Evolutionary conservation across 495 filamentous ascomycete species (phyloP), one percentile per base, ranked within the genome.

Genomic region (Penicillium coprophilum): DNA sequence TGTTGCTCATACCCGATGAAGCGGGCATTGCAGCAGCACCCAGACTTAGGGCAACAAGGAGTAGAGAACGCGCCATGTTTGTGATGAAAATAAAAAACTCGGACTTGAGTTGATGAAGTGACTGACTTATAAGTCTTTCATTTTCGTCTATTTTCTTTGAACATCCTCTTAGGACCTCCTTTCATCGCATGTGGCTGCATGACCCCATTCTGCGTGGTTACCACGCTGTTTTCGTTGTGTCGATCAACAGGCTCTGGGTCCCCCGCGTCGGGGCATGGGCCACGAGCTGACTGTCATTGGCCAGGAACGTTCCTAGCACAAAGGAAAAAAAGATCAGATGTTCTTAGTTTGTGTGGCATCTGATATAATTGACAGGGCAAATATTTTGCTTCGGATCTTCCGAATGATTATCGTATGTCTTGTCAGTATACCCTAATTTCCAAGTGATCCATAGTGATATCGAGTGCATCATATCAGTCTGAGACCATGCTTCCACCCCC

Each of bases 1-100:
- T 77, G 44, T 75, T 75, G 24, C 55, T 59, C 54, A 67, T 59
- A 12, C 52, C 54, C 23, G 62, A 61, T 2, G 50, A 46, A 49
- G 45, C 32, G 7, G 63, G 61, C 2, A 45, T 46, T 27, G 55
- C 55, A 1, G 39, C 39, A 46, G 41, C 51, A 17, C 59, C 59
- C 20, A 62, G 46, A 30, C 50, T 57, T 19, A 59, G 51, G 46
- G 51, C 51, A 34, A n/a, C 10, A 6, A 54, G 21, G 12, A 54
- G 21, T 36, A 54, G 5, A 46, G 41, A 36, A n/a, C 50, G 50
- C 40, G 40, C 31, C 51, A 54, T 54, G 28, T 31, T 47, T 45
- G 24, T 3, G 24, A 15, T 21, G 36, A 17, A 5, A 41, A 43
- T 36, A 12, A 1, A 19, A 52, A 28, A 2, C 17, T 32, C 3